Evolutionary conservation across 2,329 filamentous ascomycete genomes (phyloP).

Genomic region (Beauveria scarabaeidicola): DNA sequence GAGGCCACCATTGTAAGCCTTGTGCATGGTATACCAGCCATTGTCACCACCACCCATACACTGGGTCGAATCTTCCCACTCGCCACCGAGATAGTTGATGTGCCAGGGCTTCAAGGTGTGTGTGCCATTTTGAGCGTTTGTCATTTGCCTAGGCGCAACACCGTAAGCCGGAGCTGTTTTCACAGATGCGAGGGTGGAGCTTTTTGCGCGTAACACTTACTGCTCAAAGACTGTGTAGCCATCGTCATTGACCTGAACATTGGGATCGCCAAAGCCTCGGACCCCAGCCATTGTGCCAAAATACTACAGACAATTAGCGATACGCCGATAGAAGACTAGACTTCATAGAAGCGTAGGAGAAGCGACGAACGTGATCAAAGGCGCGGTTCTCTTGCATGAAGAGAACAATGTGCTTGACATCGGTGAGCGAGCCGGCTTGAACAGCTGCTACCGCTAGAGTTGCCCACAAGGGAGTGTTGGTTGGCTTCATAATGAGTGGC

Average conservation of each 20-base stretch:
- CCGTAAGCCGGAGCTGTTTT: not conserved
- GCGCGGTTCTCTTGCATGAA: conserved; percentile 43
- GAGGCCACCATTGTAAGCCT: conserved; percentile 37
- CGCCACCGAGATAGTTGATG: conserved; percentile 41
- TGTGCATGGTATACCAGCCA: conserved; percentile 42
- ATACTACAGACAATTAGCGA: conserved; percentile 27
- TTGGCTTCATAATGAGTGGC: not conserved
- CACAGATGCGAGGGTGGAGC: too few relatives aligned
- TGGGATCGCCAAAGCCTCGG: conserved; percentile 42
- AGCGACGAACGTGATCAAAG: conserved; percentile 22
- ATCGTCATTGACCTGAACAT: conserved; percentile 21
- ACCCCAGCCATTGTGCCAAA: conserved; percentile 47
- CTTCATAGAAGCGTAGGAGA: not conserved
- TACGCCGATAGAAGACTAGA: too few relatives aligned
- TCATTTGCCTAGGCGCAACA: conserved; percentile 23
- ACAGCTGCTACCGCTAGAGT: conserved; percentile 13
- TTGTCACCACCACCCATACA: conserved; percentile 45
- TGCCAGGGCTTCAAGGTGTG: conserved; percentile 40
- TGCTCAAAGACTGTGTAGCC: conserved; percentile 40
- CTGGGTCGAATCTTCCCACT: conserved; percentile 38
- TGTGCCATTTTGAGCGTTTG: conserved; percentile 31
- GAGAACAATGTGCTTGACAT: conserved; percentile 48
- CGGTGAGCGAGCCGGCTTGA: conserved; percentile 32
- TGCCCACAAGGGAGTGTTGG: not conserved
- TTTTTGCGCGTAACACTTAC: conserved; percentile 23